Evolutionary conservation across 371 early-diverging fungal genomes (phyloP).

Genomic region (Phascolomyces articulosus): DNA sequence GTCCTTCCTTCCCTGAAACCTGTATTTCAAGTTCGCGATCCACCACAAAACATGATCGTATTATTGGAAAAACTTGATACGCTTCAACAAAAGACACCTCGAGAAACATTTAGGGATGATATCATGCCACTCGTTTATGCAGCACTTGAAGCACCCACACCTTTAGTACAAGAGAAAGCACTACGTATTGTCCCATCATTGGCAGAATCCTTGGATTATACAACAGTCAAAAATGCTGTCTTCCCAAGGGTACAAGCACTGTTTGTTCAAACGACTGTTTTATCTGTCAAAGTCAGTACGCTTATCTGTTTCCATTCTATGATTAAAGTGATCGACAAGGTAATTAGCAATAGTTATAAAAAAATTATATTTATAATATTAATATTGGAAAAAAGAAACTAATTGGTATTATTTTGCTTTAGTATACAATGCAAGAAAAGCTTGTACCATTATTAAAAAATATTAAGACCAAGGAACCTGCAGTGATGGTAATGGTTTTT

Average conservation of each 20-base stretch:
- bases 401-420: not conserved
- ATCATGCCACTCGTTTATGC: slow-evolving; percentile 80
- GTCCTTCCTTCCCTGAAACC: slow-evolving; percentile 71
- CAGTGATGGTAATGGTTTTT: slow-evolving; percentile 63
- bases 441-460: slow-evolving; percentile 75
- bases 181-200: slow-evolving; percentile 69
- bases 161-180: slow-evolving; percentile 80
- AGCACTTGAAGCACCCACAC: slow-evolving; percentile 64
- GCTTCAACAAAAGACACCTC: slow-evolving; percentile 66
- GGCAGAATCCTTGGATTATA: slow-evolving; percentile 67
- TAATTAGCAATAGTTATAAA: no score
- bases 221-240: slow-evolving; percentile 70
- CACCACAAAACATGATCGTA: slow-evolving; percentile 67
- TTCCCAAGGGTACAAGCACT: slow-evolving; percentile 79
- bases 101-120: slow-evolving; percentile 63
- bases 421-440: slow-evolving; percentile 73
- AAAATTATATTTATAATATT: no score
- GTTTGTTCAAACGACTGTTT: slow-evolving; percentile 67
- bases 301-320: slow-evolving; percentile 78
- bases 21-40: slow-evolving; percentile 61
- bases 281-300: slow-evolving; percentile 77
- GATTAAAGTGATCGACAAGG: slow-evolving; percentile 76
- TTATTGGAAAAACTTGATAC: slow-evolving; percentile 67
- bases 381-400: no score
- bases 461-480: slow-evolving; percentile 81